phyloP scores from a whole-genome alignment of 1,284 basidiomycete species.

The Ustilago shanxiensis region DNA sequence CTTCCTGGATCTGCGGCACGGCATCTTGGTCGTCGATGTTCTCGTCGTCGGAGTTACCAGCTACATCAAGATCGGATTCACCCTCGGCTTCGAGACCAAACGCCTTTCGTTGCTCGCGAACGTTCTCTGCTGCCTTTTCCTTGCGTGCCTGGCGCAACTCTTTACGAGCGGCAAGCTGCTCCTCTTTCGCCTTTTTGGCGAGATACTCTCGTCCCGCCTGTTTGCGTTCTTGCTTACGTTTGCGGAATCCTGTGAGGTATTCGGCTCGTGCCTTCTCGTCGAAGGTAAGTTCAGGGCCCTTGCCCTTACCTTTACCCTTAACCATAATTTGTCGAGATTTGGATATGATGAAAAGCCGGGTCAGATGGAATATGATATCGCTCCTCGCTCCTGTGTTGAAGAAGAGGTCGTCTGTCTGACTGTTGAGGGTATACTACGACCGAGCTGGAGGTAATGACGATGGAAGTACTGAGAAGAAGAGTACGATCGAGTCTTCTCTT shows the following conservation, averaged over 20 bases:
- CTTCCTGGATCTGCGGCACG: conserved; percentile 30
- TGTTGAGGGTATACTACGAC: too few relatives aligned
- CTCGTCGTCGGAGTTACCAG: conserved; percentile 22
- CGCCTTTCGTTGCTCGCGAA: conserved; percentile 56
- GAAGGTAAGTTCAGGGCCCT: conserved; percentile 56
- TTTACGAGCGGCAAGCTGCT: conserved; percentile 41
- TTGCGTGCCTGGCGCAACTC: conserved; percentile 54
- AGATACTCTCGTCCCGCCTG: conserved; percentile 58
- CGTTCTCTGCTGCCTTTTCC: conserved; percentile 63
- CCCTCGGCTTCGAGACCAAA: conserved; percentile 56
- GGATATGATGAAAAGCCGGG: too few relatives aligned
- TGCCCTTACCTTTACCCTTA: conserved; percentile 34
- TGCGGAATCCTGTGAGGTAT: conserved; percentile 67
- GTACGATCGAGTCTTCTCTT: too few relatives aligned
- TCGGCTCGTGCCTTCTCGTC: conserved; percentile 65
- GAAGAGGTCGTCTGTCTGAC: too few relatives aligned
- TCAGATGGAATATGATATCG: too few relatives aligned
- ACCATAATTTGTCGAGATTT: too few relatives aligned
- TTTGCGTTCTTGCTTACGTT: conserved; percentile 66
- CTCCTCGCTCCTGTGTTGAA: too few relatives aligned
- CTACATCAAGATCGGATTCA: conserved; percentile 51
- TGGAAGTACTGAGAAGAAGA: too few relatives aligned
- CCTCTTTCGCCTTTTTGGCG: conserved; percentile 56
- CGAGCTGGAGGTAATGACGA: too few relatives aligned
- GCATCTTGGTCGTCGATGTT: conserved; percentile 28